Conservation (phyloP, 2,329 filamentous ascomycete genomes). For the Colletotrichum paranaense region DNA sequence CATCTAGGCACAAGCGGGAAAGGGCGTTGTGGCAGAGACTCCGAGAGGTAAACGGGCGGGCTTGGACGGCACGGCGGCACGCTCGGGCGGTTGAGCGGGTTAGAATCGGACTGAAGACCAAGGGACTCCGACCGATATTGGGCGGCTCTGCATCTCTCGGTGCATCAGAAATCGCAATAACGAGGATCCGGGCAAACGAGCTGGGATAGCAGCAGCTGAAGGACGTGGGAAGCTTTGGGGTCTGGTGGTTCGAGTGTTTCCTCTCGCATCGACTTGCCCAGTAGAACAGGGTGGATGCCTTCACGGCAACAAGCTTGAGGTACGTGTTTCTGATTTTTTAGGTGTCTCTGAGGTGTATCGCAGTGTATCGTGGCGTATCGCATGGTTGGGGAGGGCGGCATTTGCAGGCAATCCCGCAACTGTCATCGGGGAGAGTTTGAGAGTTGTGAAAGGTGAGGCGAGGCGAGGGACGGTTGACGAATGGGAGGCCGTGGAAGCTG, state of each 20-base stretch:
- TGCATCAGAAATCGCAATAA: not conserved
- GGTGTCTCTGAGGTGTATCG: not conserved
- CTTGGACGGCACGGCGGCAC: slow-evolving; percentile 31
- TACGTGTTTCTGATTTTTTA: slow-evolving; percentile 12
- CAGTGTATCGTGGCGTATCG: not conserved
- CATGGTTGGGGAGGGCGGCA: not conserved
- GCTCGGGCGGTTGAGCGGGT: slow-evolving; percentile 24
- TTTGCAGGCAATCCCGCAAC: not conserved
- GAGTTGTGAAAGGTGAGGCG: slow-evolving; percentile 12
- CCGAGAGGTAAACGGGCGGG: slow-evolving; percentile 5
- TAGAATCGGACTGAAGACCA: slow-evolving; percentile 14
- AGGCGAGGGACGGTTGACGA: slow-evolving; percentile 9
- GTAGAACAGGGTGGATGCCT: slow-evolving; percentile 19
- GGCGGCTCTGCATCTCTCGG: slow-evolving; percentile 18
- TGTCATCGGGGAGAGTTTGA: slow-evolving; percentile 1
- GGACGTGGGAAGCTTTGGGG: not conserved
- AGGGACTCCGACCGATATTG: not conserved
- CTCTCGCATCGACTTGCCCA: slow-evolving; percentile 18
- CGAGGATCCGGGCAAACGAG: not conserved
- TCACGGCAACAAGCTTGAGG: slow-evolving; percentile 3
- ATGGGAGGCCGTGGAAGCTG: slow-evolving; percentile 18
- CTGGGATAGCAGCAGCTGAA: not conserved
- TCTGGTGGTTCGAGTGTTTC: slow-evolving; percentile 12
- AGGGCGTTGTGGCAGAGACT: not conserved
- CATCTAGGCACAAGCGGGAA: not conserved